Percentiles rank a stretch among this genome's conserved stretches.
phyloP scores from a whole-genome alignment of 2,329 filamentous ascomycete genomes.

The Atkinsonella hypoxylon region DNA sequence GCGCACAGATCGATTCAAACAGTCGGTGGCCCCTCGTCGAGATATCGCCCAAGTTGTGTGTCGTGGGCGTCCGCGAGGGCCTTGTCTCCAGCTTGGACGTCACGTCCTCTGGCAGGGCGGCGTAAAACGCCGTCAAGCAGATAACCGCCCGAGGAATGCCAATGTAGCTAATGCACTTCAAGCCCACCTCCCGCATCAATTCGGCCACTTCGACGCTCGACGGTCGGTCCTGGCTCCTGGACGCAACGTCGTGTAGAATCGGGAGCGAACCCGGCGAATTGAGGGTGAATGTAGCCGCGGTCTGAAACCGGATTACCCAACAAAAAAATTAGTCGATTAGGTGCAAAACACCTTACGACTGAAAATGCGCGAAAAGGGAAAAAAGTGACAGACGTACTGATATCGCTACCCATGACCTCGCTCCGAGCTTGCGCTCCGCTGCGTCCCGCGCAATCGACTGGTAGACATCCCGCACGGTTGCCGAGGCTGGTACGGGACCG shows the following conservation, averaged over 20 bases:
- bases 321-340: neutral
- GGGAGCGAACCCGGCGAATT: conserved; percentile 70
- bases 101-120: conserved; percentile 46
- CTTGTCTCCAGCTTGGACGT: conserved; percentile 38
- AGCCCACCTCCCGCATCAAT: conserved; percentile 61
- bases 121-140: conserved; percentile 60
- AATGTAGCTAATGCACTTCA: conserved; percentile 72
- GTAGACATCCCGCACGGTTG: conserved; percentile 52
- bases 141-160: conserved; percentile 78
- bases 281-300: conserved; percentile 73
- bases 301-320: conserved; percentile 29
- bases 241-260: conserved; percentile 44
- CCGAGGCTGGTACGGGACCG: conserved; percentile 51
- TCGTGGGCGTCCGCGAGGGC: conserved; percentile 41
- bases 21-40: conserved; percentile 48
- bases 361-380: neutral
- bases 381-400: conserved; percentile 32
- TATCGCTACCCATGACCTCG: conserved; percentile 53
- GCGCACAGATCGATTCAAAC: conserved; percentile 68
- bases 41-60: conserved; percentile 41
- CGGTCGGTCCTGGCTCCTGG: conserved; percentile 11
- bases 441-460: conserved; percentile 52
- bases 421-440: conserved; percentile 45
- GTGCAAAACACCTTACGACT: too few species aligned
- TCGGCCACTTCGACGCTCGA: conserved; percentile 43